Conservation (phyloP, 1,139 yeast species). For the Diutina neorugosa region DNA sequence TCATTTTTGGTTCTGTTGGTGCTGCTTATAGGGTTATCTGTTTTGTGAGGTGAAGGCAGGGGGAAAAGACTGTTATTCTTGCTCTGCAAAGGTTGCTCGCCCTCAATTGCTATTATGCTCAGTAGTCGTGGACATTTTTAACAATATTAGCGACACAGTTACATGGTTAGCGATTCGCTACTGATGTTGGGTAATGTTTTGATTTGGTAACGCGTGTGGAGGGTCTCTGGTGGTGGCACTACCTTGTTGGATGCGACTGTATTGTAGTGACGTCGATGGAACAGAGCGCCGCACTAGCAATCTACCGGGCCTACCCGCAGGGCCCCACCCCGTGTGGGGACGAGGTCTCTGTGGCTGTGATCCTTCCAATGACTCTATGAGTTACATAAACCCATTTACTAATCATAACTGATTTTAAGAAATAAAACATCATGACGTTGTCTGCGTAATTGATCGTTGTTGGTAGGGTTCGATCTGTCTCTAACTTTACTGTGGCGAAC, state of each 20-base stretch:
- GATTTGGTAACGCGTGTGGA: background rate
- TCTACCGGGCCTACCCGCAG: background rate
- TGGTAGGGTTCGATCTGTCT: no score
- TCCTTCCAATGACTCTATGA: no score
- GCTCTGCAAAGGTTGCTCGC: background rate
- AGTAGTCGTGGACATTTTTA: background rate
- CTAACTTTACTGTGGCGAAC: no score
- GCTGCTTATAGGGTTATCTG: background rate
- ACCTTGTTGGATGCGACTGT: background rate
- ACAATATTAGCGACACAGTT: no score
- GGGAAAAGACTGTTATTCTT: background rate
- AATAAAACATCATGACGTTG: no score
- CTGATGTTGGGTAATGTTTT: background rate
- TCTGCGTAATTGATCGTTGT: no score
- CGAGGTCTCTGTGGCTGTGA: no score
- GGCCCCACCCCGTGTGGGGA: background rate
- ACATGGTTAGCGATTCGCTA: no score
- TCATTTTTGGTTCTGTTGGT: no score
- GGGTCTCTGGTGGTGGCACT: background rate
- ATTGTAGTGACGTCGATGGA: no score
- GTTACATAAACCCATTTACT: no score
- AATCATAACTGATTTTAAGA: no score
- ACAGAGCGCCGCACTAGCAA: background rate
- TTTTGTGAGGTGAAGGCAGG: background rate
- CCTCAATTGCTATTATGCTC: background rate